Conservation (phyloP, 1,284 basidiomycete genomes). For the Leccinum colubrinum region DNA sequence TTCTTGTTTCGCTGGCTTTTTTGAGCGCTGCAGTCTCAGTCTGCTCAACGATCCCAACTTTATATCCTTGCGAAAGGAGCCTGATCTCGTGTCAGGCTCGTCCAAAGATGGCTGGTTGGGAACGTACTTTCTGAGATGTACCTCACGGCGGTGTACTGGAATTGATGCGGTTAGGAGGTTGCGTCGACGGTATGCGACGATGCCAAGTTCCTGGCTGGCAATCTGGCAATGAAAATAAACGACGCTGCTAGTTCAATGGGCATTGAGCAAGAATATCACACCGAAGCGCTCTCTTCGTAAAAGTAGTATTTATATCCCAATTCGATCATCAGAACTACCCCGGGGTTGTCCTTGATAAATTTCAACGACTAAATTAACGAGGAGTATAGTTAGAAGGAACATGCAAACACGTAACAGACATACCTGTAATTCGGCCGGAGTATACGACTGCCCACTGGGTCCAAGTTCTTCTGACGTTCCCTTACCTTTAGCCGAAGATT, state of each 20-base stretch:
- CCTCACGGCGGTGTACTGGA: slow-evolving; percentile 75
- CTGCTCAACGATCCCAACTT: slow-evolving; percentile 92
- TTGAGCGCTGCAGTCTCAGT: slow-evolving; percentile 95
- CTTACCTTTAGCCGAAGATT: slow-evolving; percentile 28
- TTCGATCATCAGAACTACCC: slow-evolving; percentile 82
- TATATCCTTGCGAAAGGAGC: slow-evolving; percentile 82
- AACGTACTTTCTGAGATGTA: slow-evolving; percentile 85
- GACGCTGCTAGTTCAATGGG: background rate
- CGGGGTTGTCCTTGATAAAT: slow-evolving; percentile 73
- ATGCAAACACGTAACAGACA: background rate
- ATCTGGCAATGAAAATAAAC: slow-evolving; percentile 42
- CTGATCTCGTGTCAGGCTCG: slow-evolving; percentile 37
- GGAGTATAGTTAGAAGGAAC: background rate
- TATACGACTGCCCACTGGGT: slow-evolving; percentile 77
- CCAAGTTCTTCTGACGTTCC: slow-evolving; percentile 58
- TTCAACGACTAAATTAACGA: slow-evolving; percentile 35
- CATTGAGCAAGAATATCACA: slow-evolving; percentile 9
- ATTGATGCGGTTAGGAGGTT: slow-evolving; percentile 87
- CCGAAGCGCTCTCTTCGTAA: slow-evolving; percentile 85
- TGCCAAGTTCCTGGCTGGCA: slow-evolving; percentile 80
- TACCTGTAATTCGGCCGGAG: slow-evolving; percentile 83
- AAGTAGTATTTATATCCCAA: slow-evolving; percentile 90
- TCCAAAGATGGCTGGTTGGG: background rate
- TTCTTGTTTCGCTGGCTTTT: slow-evolving; percentile 83
- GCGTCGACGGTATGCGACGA: slow-evolving; percentile 73